Conservation (phyloP, 768 basidiomycete genomes). For the Paxillus involutus region DNA sequence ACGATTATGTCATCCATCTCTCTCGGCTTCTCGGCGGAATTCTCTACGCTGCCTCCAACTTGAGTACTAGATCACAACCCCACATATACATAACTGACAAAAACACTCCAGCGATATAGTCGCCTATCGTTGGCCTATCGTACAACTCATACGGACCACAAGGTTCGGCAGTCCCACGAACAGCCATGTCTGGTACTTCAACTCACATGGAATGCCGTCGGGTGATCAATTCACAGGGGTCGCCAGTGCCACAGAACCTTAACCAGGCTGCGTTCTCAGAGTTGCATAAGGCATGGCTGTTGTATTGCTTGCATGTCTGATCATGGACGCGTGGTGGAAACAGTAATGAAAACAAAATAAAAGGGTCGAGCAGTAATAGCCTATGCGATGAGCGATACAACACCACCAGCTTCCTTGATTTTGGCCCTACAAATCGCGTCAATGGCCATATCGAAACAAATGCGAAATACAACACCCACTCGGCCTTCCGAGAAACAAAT, state of each 20-base stretch:
- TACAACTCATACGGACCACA: too few relatives aligned
- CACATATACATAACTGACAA: too few relatives aligned
- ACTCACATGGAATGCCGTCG: too few relatives aligned
- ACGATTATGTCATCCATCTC: neutral
- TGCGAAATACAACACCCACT: slow-evolving; percentile 43
- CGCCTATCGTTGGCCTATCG: too few relatives aligned
- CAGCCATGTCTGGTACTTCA: too few relatives aligned
- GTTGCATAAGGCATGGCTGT: slow-evolving; percentile 7
- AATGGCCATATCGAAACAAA: slow-evolving; percentile 19
- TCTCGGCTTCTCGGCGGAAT: too few relatives aligned
- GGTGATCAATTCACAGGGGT: too few relatives aligned
- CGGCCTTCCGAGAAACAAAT: slow-evolving; percentile 86
- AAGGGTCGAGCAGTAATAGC: slow-evolving; percentile 4
- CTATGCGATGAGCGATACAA: slow-evolving; percentile 90
- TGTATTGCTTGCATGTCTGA: slow-evolving; percentile 13
- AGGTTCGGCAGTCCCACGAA: too few relatives aligned
- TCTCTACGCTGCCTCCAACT: too few relatives aligned
- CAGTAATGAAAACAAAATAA: slow-evolving; percentile 23
- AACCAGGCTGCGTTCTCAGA: neutral
- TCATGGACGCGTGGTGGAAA: slow-evolving; percentile 9
- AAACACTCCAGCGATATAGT: too few relatives aligned
- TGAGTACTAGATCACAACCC: too few relatives aligned
- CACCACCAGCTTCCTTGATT: slow-evolving; percentile 93
- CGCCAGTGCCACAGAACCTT: too few relatives aligned
- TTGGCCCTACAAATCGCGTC: slow-evolving; percentile 46